Evolutionary conservation across 257 asterid genomes (phyloP), one percentile per base, ranked within the genome.

Genomic region (Salvia rosmarinus): DNA sequence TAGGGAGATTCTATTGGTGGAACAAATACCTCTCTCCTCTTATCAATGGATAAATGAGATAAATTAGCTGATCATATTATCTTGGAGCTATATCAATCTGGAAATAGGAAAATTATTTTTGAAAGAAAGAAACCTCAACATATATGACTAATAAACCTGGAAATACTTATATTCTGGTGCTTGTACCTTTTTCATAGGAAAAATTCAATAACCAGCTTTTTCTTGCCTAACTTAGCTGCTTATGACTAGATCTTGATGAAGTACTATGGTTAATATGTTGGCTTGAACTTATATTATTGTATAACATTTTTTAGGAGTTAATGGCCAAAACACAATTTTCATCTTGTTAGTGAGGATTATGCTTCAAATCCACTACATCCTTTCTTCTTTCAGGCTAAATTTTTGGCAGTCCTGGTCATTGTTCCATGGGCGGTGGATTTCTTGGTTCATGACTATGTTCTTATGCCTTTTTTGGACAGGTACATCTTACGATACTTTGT

Each of bases 391-490:
- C 96, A 93, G 98, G 97, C 96, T 69, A 94, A 89, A 82, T 84
- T 94, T 81, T 86, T 94, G 91, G 96, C 97, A 32, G 81, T 87
- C 72, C 73, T 94, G 81, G 72, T 94, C 70, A 77, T 94, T 64
- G 76, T 89, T 79, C 99, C 98, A 7, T 89, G 91, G 90, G 85
- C 88, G 69, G 42, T 88, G 84, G 98, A 89, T 80, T 91, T 85
- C 78, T 71, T 95, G 77, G 98, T 88, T 81, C 99, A 89, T 67
- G 98, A 91, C 82, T 95, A 79, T 75, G 90, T 87, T 80, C 93
- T 95, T 75, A 80, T 89, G 98, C 99, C 99, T 28, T 95, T 95
- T 82, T 80, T 95, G 77, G 97, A 95, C 89, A 95, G 99, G 99
- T 95, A 73, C 74, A 32, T 66, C 42, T 51, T 77, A 55, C 64